phyloP scores from a whole-genome alignment of 2,329 filamentous ascomycete genomes.

The Huntiella omanensis region DNA sequence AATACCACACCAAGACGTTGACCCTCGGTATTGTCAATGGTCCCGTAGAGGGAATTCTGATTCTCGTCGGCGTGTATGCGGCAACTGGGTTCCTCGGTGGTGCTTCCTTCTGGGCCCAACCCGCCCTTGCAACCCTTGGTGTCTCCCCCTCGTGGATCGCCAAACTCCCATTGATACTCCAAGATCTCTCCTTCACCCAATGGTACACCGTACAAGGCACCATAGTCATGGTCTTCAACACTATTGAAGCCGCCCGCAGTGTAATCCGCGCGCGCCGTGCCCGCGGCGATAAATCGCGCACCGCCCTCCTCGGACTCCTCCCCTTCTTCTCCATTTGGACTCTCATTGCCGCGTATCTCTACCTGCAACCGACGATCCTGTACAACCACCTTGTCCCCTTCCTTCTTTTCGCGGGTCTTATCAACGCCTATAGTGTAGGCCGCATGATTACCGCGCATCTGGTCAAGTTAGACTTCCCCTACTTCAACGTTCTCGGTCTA shows the following conservation, averaged over 20 bases:
- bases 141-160: constrained; percentile 32
- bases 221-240: constrained; percentile 70
- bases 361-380: constrained; percentile 69
- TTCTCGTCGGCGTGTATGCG: constrained; percentile 62
- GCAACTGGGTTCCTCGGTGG: constrained; percentile 73
- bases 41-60: constrained; percentile 84
- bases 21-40: constrained; percentile 85
- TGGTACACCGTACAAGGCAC: constrained; percentile 84
- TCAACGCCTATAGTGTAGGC: constrained; percentile 90
- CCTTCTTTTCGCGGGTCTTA: constrained; percentile 65
- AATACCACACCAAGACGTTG: constrained; percentile 93
- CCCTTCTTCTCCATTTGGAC: constrained; percentile 68
- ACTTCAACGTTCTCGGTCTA: constrained; percentile 66
- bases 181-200: constrained; percentile 70
- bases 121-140: constrained; percentile 54
- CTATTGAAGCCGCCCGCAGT: constrained; percentile 57
- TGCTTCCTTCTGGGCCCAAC: constrained; percentile 81
- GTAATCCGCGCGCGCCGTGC: constrained; percentile 65
- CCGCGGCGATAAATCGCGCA: constrained; percentile 51
- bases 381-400: constrained; percentile 76
- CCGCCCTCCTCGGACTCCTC: constrained; percentile 62
- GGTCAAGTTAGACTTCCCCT: constrained; percentile 73
- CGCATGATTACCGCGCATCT: constrained; percentile 93
- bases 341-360: constrained; percentile 60
- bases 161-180: constrained; percentile 27